These are phyloP conservation scores for Xerocomus spinulosus DNA, from an alignment of 768 basidiomycete species.

Conservation along the genomic window DNA sequence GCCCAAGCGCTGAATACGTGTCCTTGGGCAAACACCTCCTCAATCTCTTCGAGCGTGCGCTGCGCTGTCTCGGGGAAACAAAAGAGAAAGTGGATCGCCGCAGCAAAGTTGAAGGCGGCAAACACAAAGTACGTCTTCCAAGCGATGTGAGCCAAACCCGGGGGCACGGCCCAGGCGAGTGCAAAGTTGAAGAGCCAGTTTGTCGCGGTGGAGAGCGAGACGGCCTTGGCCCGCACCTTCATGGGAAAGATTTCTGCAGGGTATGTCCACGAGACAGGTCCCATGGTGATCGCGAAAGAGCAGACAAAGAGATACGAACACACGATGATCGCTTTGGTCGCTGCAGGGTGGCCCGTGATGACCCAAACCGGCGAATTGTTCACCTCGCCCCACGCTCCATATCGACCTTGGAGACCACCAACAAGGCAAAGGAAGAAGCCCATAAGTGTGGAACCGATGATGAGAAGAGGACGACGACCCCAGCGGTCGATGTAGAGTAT, in stretches of 20 bases:
- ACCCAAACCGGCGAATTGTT: constrained; percentile 51
- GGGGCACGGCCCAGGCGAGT: constrained; percentile 72
- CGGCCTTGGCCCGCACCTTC: constrained; percentile 63
- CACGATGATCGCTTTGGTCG: constrained; percentile 69
- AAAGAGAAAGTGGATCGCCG: constrained; percentile 68
- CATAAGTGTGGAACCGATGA: constrained; percentile 63
- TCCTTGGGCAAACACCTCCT: constrained; percentile 69
- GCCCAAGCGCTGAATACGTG: constrained; percentile 71
- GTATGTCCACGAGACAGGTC: constrained; percentile 74
- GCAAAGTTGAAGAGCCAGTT: constrained; percentile 74
- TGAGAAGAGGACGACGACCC: constrained; percentile 74
- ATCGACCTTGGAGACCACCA: constrained; percentile 67
- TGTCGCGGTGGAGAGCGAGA: constrained; percentile 38
- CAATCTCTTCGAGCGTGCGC: constrained; percentile 72
- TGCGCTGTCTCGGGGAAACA: constrained; percentile 78
- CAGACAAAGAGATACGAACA: constrained; percentile 76
- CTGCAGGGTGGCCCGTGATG: constrained; percentile 47
- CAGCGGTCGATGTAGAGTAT: constrained; percentile 69
- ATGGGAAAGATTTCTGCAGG: constrained; percentile 67
- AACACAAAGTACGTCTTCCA: constrained; percentile 79
- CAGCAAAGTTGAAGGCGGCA: constrained; percentile 70
- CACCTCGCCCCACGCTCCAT: constrained; percentile 56
- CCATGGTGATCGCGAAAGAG: constrained; percentile 70
- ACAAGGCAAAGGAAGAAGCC: constrained; percentile 75
- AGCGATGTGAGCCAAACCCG: constrained; percentile 59